Conservation (phyloP, 805 yeast species). For the Ogataea trehaloabstinens region DNA sequence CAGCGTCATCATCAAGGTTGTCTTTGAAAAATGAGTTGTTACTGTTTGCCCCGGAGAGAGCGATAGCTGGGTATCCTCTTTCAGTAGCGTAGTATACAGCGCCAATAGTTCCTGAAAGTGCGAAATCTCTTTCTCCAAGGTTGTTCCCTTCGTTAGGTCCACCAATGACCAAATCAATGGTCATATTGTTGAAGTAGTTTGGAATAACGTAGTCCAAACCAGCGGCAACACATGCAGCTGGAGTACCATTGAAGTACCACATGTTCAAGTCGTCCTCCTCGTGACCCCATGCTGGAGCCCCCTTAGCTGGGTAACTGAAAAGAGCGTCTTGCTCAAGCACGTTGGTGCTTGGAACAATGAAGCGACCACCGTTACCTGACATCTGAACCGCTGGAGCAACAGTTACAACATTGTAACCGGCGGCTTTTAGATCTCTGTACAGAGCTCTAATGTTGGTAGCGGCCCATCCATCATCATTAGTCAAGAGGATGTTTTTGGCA, state of each 20-base stretch:
- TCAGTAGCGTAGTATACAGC: conserved; percentile 46
- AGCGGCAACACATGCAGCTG: conserved; percentile 50
- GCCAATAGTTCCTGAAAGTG: conserved; percentile 52
- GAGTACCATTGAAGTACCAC: conserved; percentile 59
- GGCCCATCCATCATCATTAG: conserved; percentile 60
- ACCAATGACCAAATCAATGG: conserved; percentile 47
- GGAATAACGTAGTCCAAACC: conserved; percentile 49
- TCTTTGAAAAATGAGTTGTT: conserved; percentile 52
- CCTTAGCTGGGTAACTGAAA: conserved; percentile 44
- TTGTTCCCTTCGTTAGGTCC: conserved; percentile 57
- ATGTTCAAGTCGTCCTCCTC: conserved; percentile 40
- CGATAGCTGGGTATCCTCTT: conserved; percentile 49
- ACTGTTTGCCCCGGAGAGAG: conserved; percentile 48
- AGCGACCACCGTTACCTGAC: conserved; percentile 57
- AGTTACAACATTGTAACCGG: conserved; percentile 48
- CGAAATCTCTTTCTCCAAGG: conserved; percentile 40
- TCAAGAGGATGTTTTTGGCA: conserved; percentile 44
- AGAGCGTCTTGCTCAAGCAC: conserved; percentile 44
- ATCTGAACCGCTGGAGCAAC: conserved; percentile 53
- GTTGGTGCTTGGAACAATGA: conserved; percentile 39
- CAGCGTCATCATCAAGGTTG: conserved; percentile 39
- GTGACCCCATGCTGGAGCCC: conserved; percentile 56
- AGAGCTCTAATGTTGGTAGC: conserved; percentile 56
- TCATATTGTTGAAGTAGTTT: conserved; percentile 38
- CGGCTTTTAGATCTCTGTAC: conserved; percentile 44